phyloP scores from a whole-genome alignment of 768 basidiomycete species.

The Lentinula detonsa region DNA sequence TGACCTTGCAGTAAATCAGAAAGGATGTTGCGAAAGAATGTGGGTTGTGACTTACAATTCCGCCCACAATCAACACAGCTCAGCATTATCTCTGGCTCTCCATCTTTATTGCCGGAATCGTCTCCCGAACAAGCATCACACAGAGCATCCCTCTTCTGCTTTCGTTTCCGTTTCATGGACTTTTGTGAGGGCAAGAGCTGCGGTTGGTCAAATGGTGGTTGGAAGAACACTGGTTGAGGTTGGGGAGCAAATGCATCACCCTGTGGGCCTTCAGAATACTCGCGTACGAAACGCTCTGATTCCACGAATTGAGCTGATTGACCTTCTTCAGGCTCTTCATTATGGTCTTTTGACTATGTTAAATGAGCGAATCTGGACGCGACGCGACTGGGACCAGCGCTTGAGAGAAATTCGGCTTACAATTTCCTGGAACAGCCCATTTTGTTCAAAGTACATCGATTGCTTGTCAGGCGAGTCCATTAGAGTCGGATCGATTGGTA shows the following conservation, averaged over 20 bases:
- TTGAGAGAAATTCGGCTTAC: conserved; percentile 12
- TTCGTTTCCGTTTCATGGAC: conserved; percentile 41
- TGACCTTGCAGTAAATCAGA: conserved; percentile 49
- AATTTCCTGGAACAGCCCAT: conserved; percentile 19
- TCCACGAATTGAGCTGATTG: conserved; percentile 18
- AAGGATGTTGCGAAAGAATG: not conserved
- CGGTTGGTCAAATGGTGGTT: conserved; percentile 38
- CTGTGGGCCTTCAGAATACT: conserved; percentile 68
- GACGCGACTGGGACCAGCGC: conserved; percentile 63
- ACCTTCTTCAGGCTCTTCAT: not conserved
- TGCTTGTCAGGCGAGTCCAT: conserved; percentile 49
- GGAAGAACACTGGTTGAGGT: conserved; percentile 42
- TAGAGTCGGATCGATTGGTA: conserved; percentile 80
- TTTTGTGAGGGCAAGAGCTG: conserved; percentile 33
- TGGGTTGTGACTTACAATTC: conserved; percentile 49
- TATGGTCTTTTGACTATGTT: not conserved
- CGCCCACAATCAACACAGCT: conserved; percentile 80
- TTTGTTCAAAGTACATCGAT: conserved; percentile 29
- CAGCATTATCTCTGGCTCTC: conserved; percentile 61
- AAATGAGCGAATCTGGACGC: conserved; percentile 20
- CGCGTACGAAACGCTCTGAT: conserved; percentile 25
- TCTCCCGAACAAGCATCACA: conserved; percentile 80
- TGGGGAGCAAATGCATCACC: conserved; percentile 81
- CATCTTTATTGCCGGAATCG: conserved; percentile 49
- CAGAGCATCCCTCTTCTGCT: conserved; percentile 46